Percentiles rank a stretch among this genome's conserved stretches.
Conservation (phyloP, 2,329 filamentous ascomycete genomes). For the Hymenoscyphus albidus region DNA sequence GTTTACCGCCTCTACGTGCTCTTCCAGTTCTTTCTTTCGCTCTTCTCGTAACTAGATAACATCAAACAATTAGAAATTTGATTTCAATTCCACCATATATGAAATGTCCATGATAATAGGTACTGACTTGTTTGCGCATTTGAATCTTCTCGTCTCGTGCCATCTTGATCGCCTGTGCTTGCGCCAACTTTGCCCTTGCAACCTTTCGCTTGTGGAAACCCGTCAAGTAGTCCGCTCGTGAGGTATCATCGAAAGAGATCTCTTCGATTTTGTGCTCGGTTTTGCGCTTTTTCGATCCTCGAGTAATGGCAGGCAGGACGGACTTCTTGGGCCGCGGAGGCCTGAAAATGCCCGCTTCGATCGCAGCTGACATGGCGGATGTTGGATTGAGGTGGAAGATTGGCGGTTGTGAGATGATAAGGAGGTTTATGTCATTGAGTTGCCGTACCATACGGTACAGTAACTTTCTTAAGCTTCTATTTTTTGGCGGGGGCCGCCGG, state of each 20-base stretch:
- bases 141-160: slow-evolving; percentile 73
- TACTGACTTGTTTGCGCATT: slow-evolving; percentile 68
- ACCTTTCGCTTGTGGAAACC: slow-evolving; percentile 96
- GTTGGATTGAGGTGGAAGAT: slow-evolving; percentile 2
- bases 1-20: slow-evolving; percentile 75
- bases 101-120: not conserved
- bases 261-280: slow-evolving; percentile 59
- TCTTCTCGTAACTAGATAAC: slow-evolving; percentile 72
- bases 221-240: slow-evolving; percentile 82
- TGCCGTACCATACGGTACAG: not conserved
- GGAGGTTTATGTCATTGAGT: not conserved
- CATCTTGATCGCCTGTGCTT: slow-evolving; percentile 73
- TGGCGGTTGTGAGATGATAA: not conserved
- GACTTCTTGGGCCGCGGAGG: slow-evolving; percentile 57
- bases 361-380: not conserved
- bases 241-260: slow-evolving; percentile 76
- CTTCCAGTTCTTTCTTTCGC: slow-evolving; percentile 74
- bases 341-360: slow-evolving; percentile 44
- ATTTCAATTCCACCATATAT: not conserved
- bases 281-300: slow-evolving; percentile 62
- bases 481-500: slow-evolving; percentile 11
- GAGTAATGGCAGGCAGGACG: slow-evolving; percentile 46
- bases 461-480: not conserved
- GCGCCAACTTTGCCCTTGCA: slow-evolving; percentile 77
- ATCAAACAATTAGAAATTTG: slow-evolving; percentile 11